These are phyloP conservation scores for Discostella pseudostelligera DNA, from an alignment of 108 stramenopile species.

Conservation along the genomic window DNA sequence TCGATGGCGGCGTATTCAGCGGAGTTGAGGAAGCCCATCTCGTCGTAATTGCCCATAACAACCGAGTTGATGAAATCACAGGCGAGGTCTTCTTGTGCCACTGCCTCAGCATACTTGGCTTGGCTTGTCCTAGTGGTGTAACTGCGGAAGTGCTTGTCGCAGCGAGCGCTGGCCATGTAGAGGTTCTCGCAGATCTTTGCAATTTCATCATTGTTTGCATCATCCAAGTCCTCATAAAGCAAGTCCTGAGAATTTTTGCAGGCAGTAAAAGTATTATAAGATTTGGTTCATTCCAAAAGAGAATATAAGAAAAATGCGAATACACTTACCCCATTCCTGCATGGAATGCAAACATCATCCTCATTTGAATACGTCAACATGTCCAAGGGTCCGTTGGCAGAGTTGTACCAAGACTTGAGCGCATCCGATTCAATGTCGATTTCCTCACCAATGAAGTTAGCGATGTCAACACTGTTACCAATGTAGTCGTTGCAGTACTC, in stretches of 20 bases:
- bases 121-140: constrained; percentile 19
- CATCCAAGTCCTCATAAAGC: constrained; percentile 4
- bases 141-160: constrained; percentile 58
- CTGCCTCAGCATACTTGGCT: constrained; percentile 15
- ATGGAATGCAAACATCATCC: too few species aligned
- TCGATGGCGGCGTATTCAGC: neutral
- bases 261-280: neutral
- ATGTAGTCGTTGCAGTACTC: constrained; percentile 68
- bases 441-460: constrained; percentile 28
- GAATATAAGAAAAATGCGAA: too few species aligned
- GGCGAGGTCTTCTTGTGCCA: constrained; percentile 35
- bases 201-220: constrained; percentile 32
- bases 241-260: neutral
- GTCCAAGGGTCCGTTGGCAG: neutral
- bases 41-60: constrained; percentile 64
- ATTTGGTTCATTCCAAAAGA: neutral
- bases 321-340: too few species aligned
- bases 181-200: constrained; percentile 61
- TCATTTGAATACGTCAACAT: neutral
- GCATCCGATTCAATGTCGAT: constrained; percentile 8
- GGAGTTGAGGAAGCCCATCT: constrained; percentile 59
- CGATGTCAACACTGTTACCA: constrained; percentile 28
- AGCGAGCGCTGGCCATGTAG: constrained; percentile 66
- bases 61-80: constrained; percentile 72
- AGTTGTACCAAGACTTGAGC: neutral